Percentiles rank a stretch among this genome's conserved stretches.
Evolutionary conservation across 177 flowering plant species (phyloP).

Genomic region (Vitis hybrid): DNA sequence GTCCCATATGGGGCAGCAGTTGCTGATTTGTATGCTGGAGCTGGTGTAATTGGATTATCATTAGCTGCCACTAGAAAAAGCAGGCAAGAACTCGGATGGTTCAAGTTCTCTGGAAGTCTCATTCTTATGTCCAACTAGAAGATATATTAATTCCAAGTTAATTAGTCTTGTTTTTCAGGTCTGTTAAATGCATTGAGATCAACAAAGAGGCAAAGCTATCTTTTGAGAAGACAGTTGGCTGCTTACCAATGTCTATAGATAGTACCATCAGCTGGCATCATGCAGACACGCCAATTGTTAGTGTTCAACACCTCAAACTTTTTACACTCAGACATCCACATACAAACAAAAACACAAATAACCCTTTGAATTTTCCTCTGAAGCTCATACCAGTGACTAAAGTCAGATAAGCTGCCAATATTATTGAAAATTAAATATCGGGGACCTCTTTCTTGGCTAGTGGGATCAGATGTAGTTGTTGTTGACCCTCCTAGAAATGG

Average conservation of each 20-base stretch:
- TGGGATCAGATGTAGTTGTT: slow-evolving; percentile 84
- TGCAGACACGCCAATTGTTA: slow-evolving; percentile 79
- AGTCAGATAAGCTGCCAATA: too few species aligned
- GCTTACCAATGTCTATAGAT: slow-evolving; percentile 55
- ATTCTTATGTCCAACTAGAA: neutral
- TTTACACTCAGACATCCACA: neutral
- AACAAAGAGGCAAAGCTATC: slow-evolving; percentile 88
- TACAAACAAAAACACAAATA: too few species aligned
- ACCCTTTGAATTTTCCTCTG: too few species aligned
- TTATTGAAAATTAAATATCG: too few species aligned
- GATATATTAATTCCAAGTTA: neutral
- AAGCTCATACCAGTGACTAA: too few species aligned
- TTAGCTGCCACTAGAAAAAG: slow-evolving; percentile 79
- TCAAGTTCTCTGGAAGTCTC: neutral
- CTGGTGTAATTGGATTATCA: slow-evolving; percentile 93
- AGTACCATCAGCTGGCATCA: slow-evolving; percentile 92
- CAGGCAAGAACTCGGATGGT: slow-evolving; percentile 53
- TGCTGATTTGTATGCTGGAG: slow-evolving; percentile 92
- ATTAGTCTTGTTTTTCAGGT: slow-evolving; percentile 36
- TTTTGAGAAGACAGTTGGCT: slow-evolving; percentile 81
- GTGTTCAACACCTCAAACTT: slow-evolving; percentile 20
- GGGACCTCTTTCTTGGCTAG: slow-evolving; percentile 90
- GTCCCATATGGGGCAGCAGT: slow-evolving; percentile 80
- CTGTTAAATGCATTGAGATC: slow-evolving; percentile 83
- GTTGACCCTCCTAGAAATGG: slow-evolving; percentile 98